phyloP scores from a whole-genome alignment of 305 asterid species.

The Fraxinus xanthoxyloides region DNA sequence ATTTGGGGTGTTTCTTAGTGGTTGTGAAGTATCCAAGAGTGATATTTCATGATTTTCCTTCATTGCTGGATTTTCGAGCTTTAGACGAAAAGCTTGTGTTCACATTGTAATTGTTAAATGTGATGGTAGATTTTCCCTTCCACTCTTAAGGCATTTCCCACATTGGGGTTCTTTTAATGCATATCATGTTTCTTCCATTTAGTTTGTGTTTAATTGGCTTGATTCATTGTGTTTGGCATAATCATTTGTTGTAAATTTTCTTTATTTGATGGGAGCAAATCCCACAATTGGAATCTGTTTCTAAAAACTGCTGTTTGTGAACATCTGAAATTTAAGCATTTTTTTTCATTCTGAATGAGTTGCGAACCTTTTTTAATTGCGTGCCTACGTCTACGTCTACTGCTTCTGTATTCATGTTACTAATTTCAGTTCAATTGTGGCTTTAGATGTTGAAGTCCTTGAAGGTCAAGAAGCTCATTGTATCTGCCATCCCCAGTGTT shows the following conservation, averaged over 20 bases:
- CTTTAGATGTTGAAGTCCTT: slow-evolving; percentile 66
- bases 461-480: slow-evolving; percentile 76
- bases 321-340: neutral
- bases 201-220: neutral
- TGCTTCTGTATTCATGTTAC: slow-evolving; percentile 1
- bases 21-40: neutral
- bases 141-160: neutral
- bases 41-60: neutral
- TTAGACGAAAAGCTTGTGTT: neutral
- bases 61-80: neutral
- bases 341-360: neutral
- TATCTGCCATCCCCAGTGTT: slow-evolving; percentile 81
- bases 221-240: neutral
- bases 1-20: neutral
- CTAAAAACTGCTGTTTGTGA: neutral
- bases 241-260: neutral
- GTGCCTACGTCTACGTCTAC: neutral
- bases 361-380: neutral
- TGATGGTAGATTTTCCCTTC: slow-evolving; percentile 1
- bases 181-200: neutral
- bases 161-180: neutral
- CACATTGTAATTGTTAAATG: neutral
- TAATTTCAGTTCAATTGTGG: slow-evolving; percentile 27
- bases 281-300: neutral
- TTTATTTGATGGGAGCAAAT: neutral